Percentiles rank a stretch among this genome's conserved stretches.
phyloP scores from a whole-genome alignment of 2,329 filamentous ascomycete species.

The Monosporascus sp. region DNA sequence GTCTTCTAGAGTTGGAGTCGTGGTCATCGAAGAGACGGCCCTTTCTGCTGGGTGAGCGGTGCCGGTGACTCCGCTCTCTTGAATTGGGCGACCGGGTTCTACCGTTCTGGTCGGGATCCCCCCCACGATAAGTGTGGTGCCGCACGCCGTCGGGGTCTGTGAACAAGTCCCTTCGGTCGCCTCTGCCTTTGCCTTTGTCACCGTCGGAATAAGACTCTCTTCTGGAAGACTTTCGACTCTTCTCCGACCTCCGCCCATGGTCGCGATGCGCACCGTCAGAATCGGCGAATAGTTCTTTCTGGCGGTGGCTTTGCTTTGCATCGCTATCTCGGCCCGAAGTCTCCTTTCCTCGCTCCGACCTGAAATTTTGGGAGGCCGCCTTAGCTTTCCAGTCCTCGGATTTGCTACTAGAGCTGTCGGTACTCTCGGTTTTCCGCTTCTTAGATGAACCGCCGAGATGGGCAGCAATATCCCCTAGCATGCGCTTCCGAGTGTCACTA shows the following conservation, averaged over 20 bases:
- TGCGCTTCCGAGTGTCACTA: constrained; percentile 49
- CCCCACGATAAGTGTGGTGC: constrained; percentile 6
- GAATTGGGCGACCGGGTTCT: constrained; percentile 6
- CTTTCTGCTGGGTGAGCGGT: constrained; percentile 3
- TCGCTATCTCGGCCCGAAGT: constrained; percentile 13
- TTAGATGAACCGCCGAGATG: constrained; percentile 43
- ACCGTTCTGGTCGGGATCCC: constrained; percentile 1
- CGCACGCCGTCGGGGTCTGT: constrained; percentile 1
- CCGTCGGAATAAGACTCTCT: constrained; percentile 1
- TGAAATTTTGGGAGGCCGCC: constrained; percentile 8
- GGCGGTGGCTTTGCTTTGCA: constrained; percentile 16
- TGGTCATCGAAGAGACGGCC: neutral
- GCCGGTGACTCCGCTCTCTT: constrained; percentile 6
- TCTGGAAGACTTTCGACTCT: constrained; percentile 4
- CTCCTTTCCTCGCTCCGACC: constrained; percentile 9
- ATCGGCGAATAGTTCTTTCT: constrained; percentile 17
- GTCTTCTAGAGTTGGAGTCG: neutral
- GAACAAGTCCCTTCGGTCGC: neutral
- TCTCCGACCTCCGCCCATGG: constrained; percentile 8
- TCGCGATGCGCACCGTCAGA: neutral
- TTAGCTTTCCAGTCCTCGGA: constrained; percentile 1
- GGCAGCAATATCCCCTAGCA: constrained; percentile 56
- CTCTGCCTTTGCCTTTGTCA: neutral
- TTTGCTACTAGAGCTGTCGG: constrained; percentile 7
- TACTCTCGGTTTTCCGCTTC: constrained; percentile 26